These are phyloP conservation scores for Phanerochaete sordida DNA, from an alignment of 768 basidiomycete species.

Conservation along the genomic window DNA sequence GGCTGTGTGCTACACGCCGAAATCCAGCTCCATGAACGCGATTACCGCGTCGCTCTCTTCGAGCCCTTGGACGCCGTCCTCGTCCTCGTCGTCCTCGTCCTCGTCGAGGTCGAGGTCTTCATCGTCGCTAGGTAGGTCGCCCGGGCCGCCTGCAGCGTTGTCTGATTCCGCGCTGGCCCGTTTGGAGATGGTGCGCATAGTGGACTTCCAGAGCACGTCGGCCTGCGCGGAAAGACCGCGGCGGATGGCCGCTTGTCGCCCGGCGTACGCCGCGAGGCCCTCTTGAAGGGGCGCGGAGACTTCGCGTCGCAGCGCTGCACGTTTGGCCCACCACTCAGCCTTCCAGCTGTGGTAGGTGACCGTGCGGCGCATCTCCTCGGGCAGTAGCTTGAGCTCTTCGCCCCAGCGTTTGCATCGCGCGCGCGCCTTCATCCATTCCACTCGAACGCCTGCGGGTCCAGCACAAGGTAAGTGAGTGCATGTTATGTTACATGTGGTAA, in stretches of 20 bases:
- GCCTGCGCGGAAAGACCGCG: too few relatives aligned
- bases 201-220: too few relatives aligned
- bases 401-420: neutral
- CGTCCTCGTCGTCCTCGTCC: too few relatives aligned
- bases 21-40: too few relatives aligned
- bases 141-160: too few relatives aligned
- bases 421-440: slow-evolving; percentile 5
- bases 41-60: too few relatives aligned
- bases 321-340: neutral
- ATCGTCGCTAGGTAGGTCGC: too few relatives aligned
- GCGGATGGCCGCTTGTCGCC: neutral
- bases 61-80: too few relatives aligned
- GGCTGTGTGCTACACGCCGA: too few relatives aligned
- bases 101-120: too few relatives aligned
- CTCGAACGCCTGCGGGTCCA: neutral
- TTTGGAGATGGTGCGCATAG: too few relatives aligned
- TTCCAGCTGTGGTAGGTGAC: neutral
- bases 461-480: neutral
- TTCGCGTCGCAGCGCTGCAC: neutral
- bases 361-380: neutral
- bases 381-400: neutral
- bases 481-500: neutral
- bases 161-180: too few relatives aligned
- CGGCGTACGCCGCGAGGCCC: neutral
- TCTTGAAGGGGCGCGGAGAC: neutral